These are phyloP conservation scores for Tolypocladium capitatum DNA, from an alignment of 2,329 filamentous ascomycete species.

Conservation along the genomic window DNA sequence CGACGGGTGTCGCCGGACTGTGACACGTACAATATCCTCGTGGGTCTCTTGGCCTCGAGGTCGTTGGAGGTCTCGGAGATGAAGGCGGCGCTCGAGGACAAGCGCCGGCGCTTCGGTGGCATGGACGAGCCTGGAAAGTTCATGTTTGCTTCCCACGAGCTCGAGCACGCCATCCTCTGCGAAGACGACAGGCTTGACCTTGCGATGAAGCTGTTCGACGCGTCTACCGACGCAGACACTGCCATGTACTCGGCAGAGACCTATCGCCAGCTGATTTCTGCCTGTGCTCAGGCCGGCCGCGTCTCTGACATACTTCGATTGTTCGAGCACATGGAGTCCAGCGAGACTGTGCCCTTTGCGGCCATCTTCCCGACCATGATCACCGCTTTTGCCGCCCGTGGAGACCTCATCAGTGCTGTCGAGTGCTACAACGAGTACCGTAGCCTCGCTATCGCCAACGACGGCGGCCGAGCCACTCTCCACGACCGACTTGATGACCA, in stretches of 20 bases:
- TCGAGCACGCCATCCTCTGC: slow-evolving; percentile 72
- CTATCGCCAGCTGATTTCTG: slow-evolving; percentile 73
- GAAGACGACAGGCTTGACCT: slow-evolving; percentile 81
- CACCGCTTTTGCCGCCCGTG: slow-evolving; percentile 70
- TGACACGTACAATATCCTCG: slow-evolving; percentile 77
- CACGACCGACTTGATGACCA: slow-evolving; percentile 64
- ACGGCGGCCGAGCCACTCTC: slow-evolving; percentile 56
- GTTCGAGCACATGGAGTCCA: slow-evolving; percentile 81
- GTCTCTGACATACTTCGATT: slow-evolving; percentile 82
- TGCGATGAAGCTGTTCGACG: slow-evolving; percentile 74
- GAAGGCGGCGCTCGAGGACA: slow-evolving; percentile 64
- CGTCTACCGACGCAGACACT: slow-evolving; percentile 50
- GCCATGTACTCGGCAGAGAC: slow-evolving; percentile 66
- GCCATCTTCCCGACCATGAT: slow-evolving; percentile 90
- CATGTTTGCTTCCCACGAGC: slow-evolving; percentile 76
- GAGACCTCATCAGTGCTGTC: slow-evolving; percentile 76
- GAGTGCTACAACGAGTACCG: slow-evolving; percentile 96
- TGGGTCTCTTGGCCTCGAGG: slow-evolving; percentile 67
- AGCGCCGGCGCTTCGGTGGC: slow-evolving; percentile 71
- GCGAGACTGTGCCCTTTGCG: slow-evolving; percentile 59
- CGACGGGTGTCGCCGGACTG: slow-evolving; percentile 71
- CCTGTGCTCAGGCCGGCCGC: slow-evolving; percentile 70
- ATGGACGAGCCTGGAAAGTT: slow-evolving; percentile 75
- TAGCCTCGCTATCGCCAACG: slow-evolving; percentile 69
- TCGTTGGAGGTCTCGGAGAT: slow-evolving; percentile 65